Conservation (phyloP, 805 yeast species). For the Metschnikowia shivogae region DNA sequence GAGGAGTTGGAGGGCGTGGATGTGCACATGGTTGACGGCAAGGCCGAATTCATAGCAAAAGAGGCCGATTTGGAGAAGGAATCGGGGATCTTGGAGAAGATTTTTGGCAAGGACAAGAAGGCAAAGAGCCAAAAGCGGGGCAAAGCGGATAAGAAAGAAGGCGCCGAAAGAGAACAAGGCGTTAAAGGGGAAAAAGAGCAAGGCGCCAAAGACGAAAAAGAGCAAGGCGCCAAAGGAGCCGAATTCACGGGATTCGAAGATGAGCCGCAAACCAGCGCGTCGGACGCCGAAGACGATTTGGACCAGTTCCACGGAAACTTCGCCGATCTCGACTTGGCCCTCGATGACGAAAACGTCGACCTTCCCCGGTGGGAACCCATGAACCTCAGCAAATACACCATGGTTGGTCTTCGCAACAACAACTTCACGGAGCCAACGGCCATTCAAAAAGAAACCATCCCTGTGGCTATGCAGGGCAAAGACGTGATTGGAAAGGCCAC, state of each 20-base stretch:
- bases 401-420: conserved; percentile 57
- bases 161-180: too few relatives aligned
- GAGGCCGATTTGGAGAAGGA: conserved; percentile 29
- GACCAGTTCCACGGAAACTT: conserved; percentile 26
- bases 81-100: conserved; percentile 19
- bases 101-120: conserved; percentile 16
- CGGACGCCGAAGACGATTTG: conserved; percentile 18
- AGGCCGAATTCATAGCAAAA: conserved; percentile 48
- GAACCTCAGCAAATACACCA: conserved; percentile 48
- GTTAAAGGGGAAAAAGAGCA: conserved; percentile 2
- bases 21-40: conserved; percentile 69
- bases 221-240: conserved; percentile 24
- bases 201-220: conserved; percentile 11
- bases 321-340: conserved; percentile 18
- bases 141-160: conserved; percentile 10
- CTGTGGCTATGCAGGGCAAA: conserved; percentile 63
- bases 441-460: conserved; percentile 74
- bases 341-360: conserved; percentile 36
- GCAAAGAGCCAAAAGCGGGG: conserved; percentile 11
- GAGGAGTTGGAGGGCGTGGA: conserved; percentile 94
- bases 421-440: conserved; percentile 74
- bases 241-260: conserved; percentile 24
- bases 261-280: conserved; percentile 6
- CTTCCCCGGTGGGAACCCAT: conserved; percentile 59
- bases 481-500: conserved; percentile 95